Percentiles rank a stretch among this genome's conserved stretches.
Conservation (phyloP, 805 yeast species). For the Phaffomyces antillensis region DNA sequence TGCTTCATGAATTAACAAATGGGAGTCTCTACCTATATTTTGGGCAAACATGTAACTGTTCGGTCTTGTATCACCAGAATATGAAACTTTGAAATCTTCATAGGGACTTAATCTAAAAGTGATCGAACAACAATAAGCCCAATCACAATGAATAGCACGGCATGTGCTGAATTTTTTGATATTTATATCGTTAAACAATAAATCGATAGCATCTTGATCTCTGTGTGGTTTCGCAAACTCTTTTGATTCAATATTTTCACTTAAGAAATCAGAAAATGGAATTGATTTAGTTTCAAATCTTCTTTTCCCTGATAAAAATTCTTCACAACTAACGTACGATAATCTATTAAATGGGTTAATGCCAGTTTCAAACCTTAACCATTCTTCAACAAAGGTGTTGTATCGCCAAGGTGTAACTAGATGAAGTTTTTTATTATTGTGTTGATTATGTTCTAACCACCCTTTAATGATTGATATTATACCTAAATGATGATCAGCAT, state of each 20-base stretch:
- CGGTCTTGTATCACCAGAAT: conserved; percentile 95
- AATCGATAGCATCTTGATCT: conserved; percentile 23
- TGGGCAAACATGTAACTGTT: conserved; percentile 47
- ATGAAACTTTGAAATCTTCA: conserved; percentile 59
- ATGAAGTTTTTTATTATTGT: conserved; percentile 38
- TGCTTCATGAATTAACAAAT: conserved; percentile 86
- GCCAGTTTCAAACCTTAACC: conserved; percentile 45
- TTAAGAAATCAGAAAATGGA: conserved; percentile 18
- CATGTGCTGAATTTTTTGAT: conserved; percentile 48
- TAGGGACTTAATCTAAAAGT: conserved; percentile 30
- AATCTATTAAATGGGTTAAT: conserved; percentile 34
- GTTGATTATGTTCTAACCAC: conserved; percentile 47
- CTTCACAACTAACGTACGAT: conserved; percentile 53
- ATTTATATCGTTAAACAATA: conserved; percentile 35
- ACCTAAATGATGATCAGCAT: conserved; percentile 96
- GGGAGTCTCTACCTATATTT: conserved; percentile 56
- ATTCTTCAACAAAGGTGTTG: conserved; percentile 58
- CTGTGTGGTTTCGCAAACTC: conserved; percentile 8
- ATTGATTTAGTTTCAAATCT: conserved; percentile 27
- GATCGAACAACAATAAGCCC: conserved; percentile 67
- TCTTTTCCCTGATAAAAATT: conserved; percentile 35
- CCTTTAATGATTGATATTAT: conserved; percentile 57
- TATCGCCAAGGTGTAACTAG: conserved; percentile 74
- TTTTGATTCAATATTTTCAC: neutral
- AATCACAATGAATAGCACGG: conserved; percentile 77